Conservation (phyloP, 2,329 filamentous ascomycete species). For the Pseudogymnoascus sp. region DNA sequence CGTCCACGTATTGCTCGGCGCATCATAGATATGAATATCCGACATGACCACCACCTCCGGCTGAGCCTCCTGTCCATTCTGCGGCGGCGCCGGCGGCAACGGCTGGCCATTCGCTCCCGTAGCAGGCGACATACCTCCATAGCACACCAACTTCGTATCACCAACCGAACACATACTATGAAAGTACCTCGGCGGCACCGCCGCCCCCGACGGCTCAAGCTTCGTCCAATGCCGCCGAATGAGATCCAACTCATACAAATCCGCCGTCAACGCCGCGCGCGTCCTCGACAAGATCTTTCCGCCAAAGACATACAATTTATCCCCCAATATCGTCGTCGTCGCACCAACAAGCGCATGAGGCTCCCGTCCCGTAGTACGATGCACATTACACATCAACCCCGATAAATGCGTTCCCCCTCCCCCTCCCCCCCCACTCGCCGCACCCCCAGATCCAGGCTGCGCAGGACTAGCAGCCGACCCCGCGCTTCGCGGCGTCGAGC, state of each 20-base stretch:
- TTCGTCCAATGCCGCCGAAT: constrained; percentile 90
- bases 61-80: constrained; percentile 50
- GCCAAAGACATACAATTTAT: constrained; percentile 95
- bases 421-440: background rate
- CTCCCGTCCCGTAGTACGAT: constrained; percentile 81
- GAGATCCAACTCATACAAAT: constrained; percentile 88
- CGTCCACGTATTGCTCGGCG: constrained; percentile 73
- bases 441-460: background rate
- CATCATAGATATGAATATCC: constrained; percentile 92
- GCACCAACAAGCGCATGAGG: constrained; percentile 88
- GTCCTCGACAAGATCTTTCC: constrained; percentile 79
- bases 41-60: constrained; percentile 95
- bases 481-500: background rate
- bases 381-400: constrained; percentile 62
- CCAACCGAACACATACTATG: constrained; percentile 92
- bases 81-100: constrained; percentile 37
- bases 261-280: constrained; percentile 73
- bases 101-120: constrained; percentile 29
- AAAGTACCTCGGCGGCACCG: constrained; percentile 89
- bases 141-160: constrained; percentile 94
- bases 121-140: constrained; percentile 92
- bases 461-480: background rate
- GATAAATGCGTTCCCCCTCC: constrained; percentile 42
- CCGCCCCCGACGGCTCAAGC: constrained; percentile 71
- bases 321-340: constrained; percentile 87